Evolutionary conservation across 306 rosid species (phyloP), one percentile per base, ranked within the genome.

Genomic region (Sphenostylis stenocarpa): DNA sequence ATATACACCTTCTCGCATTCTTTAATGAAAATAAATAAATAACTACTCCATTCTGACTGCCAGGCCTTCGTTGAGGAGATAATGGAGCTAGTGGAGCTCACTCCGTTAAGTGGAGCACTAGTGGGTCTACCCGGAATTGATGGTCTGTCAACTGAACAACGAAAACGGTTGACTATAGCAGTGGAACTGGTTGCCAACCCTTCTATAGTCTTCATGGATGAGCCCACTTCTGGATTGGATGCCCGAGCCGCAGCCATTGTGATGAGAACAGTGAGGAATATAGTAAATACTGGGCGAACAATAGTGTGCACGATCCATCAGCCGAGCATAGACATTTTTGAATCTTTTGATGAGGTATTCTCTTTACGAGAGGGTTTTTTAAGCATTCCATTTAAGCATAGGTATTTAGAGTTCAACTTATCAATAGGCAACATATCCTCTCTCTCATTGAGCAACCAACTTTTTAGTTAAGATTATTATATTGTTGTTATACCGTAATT

Each of bases 271-370:
- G 98, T 94, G 77, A 94, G 98, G 83, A 94, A 94, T 72, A 91
- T 94, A 64, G 98, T 94, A 62, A 91, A 94, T 74, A 94, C 98
- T 3, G 98, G 98, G 76, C 88, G 98, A 77, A 94, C 98, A 36
- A 94, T 94, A 64, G 98, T 94, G 34, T 94, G 98, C 93, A 94
- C 98, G 24, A 94, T 94, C 75, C 98, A 94, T 87, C 98, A 94
- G 75, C 98, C 98, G 26, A 94, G 98, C 93, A 91, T 91, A 72
- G 98, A 94, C 86, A 94, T 94, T 78, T 94, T 94, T 81, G 98
- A 94, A 91, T 94, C 98, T 45, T 94, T 94, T 87, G 98, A 94
- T 44, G 98, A 94, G 96, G 98, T 94, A 84, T 53, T 79, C 49
- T 26, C 66, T 52, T 26, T 58, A 62, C 7, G 1, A 69, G 41